Evolutionary conservation across 2,329 filamentous ascomycete genomes (phyloP).

Genomic region (Pseudogymnoascus sp.): DNA sequence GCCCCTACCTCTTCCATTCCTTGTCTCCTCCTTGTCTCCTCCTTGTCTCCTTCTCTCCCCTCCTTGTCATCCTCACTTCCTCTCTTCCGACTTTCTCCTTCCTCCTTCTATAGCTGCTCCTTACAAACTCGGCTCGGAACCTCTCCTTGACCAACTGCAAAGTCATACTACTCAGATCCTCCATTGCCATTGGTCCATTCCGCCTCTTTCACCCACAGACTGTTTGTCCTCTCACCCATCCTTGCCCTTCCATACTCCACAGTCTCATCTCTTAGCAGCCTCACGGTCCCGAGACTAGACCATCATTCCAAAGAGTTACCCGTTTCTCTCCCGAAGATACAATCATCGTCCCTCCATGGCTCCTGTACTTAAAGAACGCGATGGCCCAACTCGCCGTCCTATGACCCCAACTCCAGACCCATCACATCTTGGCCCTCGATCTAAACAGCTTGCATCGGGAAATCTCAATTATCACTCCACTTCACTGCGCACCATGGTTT

Average conservation of each 20-base stretch:
- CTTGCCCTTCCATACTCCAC: neutral
- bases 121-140: neutral
- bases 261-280: neutral
- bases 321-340: neutral
- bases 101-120: neutral
- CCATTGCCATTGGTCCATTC: neutral
- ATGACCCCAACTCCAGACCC: conserved; percentile 24
- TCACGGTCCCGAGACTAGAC: neutral
- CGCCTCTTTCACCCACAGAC: neutral
- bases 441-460: conserved; percentile 18
- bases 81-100: neutral
- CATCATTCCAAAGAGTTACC: neutral
- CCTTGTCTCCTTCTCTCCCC: neutral
- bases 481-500: conserved; percentile 24
- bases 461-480: conserved; percentile 23
- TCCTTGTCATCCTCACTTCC: neutral
- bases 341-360: neutral
- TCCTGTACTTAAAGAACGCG: neutral
- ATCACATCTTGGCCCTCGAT: conserved; percentile 17
- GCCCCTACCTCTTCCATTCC: neutral
- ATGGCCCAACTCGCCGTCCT: conserved; percentile 11
- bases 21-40: neutral
- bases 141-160: neutral
- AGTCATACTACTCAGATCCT: neutral
- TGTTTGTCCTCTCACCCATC: neutral